A percentile compares a stretch with the other conserved stretches of the same genome.
phyloP scores from a whole-genome alignment of 2,329 filamentous ascomycete species.

The Scortechinia acanthostroma region DNA sequence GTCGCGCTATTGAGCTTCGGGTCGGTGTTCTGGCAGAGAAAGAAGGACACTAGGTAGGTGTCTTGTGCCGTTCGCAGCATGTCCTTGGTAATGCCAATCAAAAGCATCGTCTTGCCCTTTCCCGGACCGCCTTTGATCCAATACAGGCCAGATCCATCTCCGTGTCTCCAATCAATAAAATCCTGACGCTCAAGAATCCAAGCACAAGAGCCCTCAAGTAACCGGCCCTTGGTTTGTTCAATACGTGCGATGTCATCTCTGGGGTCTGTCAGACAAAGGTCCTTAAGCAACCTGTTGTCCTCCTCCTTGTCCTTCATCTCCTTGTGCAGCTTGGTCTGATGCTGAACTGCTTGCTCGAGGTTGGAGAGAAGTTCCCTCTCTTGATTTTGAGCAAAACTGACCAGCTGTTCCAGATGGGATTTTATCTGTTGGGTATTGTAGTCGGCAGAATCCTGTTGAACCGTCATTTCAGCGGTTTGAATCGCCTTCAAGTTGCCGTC shows the following conservation, averaged over 20 bases:
- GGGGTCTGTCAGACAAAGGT: neutral
- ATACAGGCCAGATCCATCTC: neutral
- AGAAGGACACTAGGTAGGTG: neutral
- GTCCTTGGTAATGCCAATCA: constrained; percentile 3
- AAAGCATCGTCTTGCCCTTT: constrained; percentile 33
- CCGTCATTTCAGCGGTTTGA: constrained; percentile 13
- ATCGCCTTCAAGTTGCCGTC: constrained; percentile 16
- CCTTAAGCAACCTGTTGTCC: neutral
- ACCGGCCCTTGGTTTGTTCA: neutral
- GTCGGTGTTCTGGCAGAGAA: neutral
- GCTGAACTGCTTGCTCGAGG: constrained; percentile 1
- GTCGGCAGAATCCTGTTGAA: constrained; percentile 6
- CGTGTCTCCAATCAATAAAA: neutral
- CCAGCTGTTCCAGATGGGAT: neutral
- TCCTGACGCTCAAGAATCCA: neutral
- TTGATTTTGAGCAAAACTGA: too few relatives aligned
- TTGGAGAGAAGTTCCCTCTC: neutral
- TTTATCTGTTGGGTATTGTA: constrained; percentile 7
- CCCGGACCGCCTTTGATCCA: constrained; percentile 27
- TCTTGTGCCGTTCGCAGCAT: neutral
- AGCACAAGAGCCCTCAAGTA: neutral
- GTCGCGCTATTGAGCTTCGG: constrained; percentile 1
- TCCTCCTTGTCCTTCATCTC: neutral
- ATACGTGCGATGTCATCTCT: neutral
- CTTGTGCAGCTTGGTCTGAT: constrained; percentile 3